Conservation (phyloP, 2,329 filamentous ascomycete species). For the Didymosphaeria variabile region DNA sequence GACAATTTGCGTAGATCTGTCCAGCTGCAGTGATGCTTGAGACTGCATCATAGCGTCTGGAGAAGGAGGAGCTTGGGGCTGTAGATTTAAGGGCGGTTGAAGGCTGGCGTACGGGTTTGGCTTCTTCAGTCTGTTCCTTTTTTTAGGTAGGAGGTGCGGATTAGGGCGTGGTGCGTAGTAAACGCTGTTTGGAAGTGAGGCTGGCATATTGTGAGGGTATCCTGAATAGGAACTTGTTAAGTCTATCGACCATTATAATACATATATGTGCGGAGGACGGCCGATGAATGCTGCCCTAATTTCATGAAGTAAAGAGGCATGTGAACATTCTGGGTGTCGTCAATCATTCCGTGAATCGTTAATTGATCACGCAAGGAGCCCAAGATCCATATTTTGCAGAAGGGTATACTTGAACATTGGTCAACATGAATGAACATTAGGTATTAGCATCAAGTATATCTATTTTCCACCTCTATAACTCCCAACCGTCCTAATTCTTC, state of each 20-base stretch:
- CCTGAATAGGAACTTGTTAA: not conserved
- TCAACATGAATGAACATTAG: not conserved
- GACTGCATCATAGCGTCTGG: too few species aligned
- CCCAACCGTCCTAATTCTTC: not conserved
- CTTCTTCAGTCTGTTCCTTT: not conserved
- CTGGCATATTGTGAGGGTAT: not conserved
- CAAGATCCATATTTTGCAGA: too few species aligned
- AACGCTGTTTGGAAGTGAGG: not conserved
- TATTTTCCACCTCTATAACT: too few species aligned
- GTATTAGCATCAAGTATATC: not conserved
- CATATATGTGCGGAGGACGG: too few species aligned
- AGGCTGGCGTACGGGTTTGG: not conserved
- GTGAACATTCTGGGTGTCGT: too few species aligned
- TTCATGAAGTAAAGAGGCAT: too few species aligned
- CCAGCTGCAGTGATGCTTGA: too few species aligned
- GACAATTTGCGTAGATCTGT: not conserved
- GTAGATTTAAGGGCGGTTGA: not conserved
- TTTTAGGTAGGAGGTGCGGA: not conserved
- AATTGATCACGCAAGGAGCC: too few species aligned
- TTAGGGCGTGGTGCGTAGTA: not conserved
- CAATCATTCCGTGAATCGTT: too few species aligned
- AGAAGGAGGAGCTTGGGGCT: not conserved
- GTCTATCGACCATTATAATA: not conserved
- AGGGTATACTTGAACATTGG: too few species aligned
- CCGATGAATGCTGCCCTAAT: too few species aligned